Conservation (phyloP, 306 rosid genomes). For the Carpinus viminea region DNA sequence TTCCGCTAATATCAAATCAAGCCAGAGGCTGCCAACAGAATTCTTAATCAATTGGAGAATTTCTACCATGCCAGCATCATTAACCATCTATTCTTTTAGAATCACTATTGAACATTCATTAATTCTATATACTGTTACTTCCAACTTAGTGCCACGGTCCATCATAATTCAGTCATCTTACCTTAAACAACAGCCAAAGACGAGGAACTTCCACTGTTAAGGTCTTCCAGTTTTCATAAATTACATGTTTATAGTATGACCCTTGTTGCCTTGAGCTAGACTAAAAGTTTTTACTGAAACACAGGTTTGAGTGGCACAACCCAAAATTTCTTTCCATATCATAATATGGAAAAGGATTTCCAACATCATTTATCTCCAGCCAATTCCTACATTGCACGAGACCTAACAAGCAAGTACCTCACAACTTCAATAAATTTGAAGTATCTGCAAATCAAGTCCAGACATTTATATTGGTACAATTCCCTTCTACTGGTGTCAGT, state of each 20-base stretch:
- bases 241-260: not conserved
- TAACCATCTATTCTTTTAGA: not conserved
- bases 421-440: not conserved
- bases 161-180: not conserved
- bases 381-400: not conserved
- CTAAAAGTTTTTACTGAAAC: not conserved
- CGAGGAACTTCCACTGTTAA: not conserved
- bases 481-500: not conserved
- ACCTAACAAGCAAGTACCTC: not conserved
- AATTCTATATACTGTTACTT: not conserved
- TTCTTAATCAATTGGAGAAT: not conserved
- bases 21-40: not conserved
- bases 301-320: not conserved
- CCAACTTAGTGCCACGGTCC: not conserved
- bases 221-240: not conserved
- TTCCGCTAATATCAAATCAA: not conserved
- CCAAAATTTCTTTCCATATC: not conserved
- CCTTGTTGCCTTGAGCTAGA: not conserved
- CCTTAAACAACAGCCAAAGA: not conserved
- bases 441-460: not conserved
- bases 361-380: not conserved
- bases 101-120: not conserved
- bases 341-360: not conserved
- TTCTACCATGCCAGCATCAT: not conserved
- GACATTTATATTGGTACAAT: not conserved